Base-by-base conservation (phyloP, 116 monocot genomes). In the Cymodocea nodosa region DNA sequence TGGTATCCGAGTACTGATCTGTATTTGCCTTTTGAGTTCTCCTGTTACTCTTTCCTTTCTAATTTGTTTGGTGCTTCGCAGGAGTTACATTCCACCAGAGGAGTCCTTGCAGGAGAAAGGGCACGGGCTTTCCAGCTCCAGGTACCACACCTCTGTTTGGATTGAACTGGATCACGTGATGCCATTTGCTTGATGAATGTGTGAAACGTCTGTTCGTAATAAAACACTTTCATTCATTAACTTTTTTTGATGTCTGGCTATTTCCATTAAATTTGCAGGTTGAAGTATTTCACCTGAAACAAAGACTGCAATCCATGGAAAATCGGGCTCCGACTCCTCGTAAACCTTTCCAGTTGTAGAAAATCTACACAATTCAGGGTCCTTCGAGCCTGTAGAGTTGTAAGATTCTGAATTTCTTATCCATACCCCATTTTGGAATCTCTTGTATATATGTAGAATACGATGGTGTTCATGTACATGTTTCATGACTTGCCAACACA, bases 61-160 rank as follows among this genome's bases (percentile, higher is more conserved):
- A 36, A 16, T n/a, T 37, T 62, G 12, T 37, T n/a, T 62, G 17
- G 2, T 17, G 35, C 35, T 30, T 6, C 37, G 39, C 39, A 98
- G 97, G 97, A 98, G 70, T 66, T 98, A 72, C 85, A 86, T 75
- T 92, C 97, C 6, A 98, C 97, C 1, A 76, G 92, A 20, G 92
- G 97, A 59, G 97, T 98, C 59, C 76, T 98, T 76, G 85, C 91
- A 24, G 89, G 84, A 56, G 97, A 98, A 77, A 87, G 89, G 55
- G 78, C 83, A 63, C 88, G 97, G 76, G 88, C 92, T 35, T 84
- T 92, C 51, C 97, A 98, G 68, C 82, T 97, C 8, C 97, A 58
- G 58, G 58, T 58, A 58, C 57, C 6, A 35, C 37, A 35, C 37
- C 11, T 62, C 0, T 62, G 18, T 36, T 18, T n/a, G 37, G 37